These are phyloP conservation scores for Tripidium arundinaceum DNA, from an alignment of 202 grass and related monocot genomes.

Conservation along the genomic window DNA sequence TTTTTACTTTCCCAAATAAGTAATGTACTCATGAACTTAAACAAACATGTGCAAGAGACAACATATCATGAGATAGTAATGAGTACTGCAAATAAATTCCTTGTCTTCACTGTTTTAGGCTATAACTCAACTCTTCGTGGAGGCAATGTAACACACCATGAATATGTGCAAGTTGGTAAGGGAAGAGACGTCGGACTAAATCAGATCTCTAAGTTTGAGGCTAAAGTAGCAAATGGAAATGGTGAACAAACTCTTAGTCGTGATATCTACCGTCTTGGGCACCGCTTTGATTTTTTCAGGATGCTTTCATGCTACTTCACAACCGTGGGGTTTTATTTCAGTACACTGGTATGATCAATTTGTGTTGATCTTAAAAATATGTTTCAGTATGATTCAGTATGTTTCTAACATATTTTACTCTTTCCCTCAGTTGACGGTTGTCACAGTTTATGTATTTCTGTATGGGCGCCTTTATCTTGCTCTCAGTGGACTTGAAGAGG, in stretches of 20 bases:
- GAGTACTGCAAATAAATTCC: background rate
- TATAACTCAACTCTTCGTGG: conserved; percentile 90
- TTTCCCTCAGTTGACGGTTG: conserved; percentile 71
- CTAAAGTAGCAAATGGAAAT: conserved; percentile 97
- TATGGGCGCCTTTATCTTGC: conserved; percentile 94
- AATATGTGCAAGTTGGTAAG: conserved; percentile 96
- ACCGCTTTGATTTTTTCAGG: conserved; percentile 94
- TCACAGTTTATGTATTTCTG: conserved; percentile 88
- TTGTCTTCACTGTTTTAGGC: conserved; percentile 42
- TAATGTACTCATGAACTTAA: background rate
- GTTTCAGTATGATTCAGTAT: background rate
- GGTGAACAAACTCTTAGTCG: conserved; percentile 88
- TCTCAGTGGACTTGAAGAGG: conserved; percentile 92
- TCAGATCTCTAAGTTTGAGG: conserved; percentile 90
- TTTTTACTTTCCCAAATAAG: background rate
- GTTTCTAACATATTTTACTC: conserved; percentile 30
- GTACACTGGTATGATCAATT: conserved; percentile 66
- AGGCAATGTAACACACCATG: conserved; percentile 90
- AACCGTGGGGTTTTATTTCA: conserved; percentile 89
- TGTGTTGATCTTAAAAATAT: conserved; percentile 8
- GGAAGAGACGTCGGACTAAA: conserved; percentile 94
- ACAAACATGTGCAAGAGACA: background rate
- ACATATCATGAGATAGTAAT: conserved; percentile 4
- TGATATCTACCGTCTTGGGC: conserved; percentile 87
- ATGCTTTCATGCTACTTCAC: conserved; percentile 98